Evolutionary conservation across 345 rosid species (phyloP).

Genomic region (Psidium guajava): DNA sequence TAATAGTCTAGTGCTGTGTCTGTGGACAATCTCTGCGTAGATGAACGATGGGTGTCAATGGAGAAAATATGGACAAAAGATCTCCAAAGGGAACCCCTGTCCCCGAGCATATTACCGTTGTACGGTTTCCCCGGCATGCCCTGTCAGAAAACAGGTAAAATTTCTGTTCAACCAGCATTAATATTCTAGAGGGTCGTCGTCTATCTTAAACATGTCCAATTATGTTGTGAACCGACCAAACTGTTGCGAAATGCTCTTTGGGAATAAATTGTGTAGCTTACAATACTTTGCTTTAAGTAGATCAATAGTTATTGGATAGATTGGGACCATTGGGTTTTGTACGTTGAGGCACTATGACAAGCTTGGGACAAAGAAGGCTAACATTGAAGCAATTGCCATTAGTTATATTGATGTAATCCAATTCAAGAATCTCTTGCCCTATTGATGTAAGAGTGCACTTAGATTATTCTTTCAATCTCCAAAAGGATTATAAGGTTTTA

Average conservation of each 20-base stretch:
- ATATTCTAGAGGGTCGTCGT: neutral
- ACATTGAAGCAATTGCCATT: neutral
- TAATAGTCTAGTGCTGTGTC: neutral
- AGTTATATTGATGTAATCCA: neutral
- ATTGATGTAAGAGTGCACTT: neutral
- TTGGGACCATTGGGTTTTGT: neutral
- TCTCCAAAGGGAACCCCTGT: slow-evolving; percentile 83
- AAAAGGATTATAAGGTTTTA: neutral
- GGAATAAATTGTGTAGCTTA: neutral
- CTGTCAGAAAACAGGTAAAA: slow-evolving; percentile 81
- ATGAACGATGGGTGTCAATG: slow-evolving; percentile 97
- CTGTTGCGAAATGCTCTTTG: neutral
- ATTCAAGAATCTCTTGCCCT: neutral
- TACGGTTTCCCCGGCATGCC: slow-evolving; percentile 70
- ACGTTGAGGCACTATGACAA: neutral
- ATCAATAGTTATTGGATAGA: neutral
- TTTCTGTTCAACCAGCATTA: slow-evolving; percentile 3
- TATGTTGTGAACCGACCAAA: neutral
- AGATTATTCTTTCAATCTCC: neutral
- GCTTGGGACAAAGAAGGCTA: neutral
- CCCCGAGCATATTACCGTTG: slow-evolving; percentile 91
- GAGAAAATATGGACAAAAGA: slow-evolving; percentile 95
- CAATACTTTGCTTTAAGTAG: neutral
- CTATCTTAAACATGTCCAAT: neutral
- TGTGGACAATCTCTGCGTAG: slow-evolving; percentile 13